Evolutionary conservation across 2,329 filamentous ascomycete species (phyloP).

Genomic region (Penicillium sp.): DNA sequence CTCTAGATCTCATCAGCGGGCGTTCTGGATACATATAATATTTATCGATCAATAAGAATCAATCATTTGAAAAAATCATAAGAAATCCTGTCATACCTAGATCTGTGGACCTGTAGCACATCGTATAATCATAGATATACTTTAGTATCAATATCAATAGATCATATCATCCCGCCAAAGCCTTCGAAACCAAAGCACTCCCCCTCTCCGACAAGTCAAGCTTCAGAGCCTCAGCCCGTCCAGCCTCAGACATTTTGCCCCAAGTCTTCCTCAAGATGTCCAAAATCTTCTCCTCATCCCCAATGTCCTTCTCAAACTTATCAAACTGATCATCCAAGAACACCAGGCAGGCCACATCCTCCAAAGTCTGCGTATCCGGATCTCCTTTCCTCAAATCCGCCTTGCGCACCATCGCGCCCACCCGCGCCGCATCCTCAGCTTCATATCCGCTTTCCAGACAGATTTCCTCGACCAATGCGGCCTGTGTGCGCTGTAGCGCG

Average conservation of each 20-base stretch:
- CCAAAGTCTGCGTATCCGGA: slow-evolving; percentile 66
- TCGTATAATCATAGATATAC: not conserved
- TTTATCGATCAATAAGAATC: not conserved
- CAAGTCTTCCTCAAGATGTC: slow-evolving; percentile 71
- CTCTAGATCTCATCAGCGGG: slow-evolving; percentile 10
- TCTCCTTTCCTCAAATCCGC: slow-evolving; percentile 62
- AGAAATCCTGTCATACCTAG: not conserved
- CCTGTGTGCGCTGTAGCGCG: slow-evolving; percentile 70
- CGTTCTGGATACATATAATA: slow-evolving; percentile 1
- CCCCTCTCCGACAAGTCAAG: slow-evolving; percentile 66
- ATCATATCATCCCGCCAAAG: slow-evolving; percentile 48
- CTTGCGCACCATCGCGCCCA: slow-evolving; percentile 75
- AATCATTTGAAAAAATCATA: not conserved
- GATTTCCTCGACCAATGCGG: slow-evolving; percentile 58
- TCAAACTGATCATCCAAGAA: slow-evolving; percentile 88
- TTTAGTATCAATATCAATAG: not conserved
- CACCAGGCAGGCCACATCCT: slow-evolving; percentile 84
- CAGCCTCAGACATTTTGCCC: slow-evolving; percentile 69
- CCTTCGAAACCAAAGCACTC: slow-evolving; percentile 62
- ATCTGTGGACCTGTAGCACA: too few relatives aligned
- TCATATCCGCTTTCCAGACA: slow-evolving; percentile 54
- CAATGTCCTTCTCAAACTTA: slow-evolving; percentile 66
- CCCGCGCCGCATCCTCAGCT: slow-evolving; percentile 57
- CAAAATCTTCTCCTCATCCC: slow-evolving; percentile 76
- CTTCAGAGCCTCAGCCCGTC: slow-evolving; percentile 63